A percentile compares a stretch with the other conserved stretches of the same genome.
Evolutionary conservation across 225 moss, liverwort and hornwort genomes (phyloP).

Genomic region (Antitrichia curtipendula): DNA sequence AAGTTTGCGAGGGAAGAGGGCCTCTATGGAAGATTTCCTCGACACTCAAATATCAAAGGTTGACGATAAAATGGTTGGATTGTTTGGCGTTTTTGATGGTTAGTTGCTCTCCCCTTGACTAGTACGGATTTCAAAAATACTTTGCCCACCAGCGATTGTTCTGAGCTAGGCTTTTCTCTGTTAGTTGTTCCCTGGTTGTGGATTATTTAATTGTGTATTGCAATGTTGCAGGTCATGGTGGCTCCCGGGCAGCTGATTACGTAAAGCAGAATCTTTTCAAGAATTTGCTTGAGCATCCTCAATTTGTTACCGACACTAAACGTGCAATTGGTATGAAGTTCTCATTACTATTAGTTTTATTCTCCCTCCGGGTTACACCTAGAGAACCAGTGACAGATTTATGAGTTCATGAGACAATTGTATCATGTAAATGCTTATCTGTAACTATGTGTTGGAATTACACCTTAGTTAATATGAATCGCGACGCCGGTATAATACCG

Average conservation of each 20-base stretch:
- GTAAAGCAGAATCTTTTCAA: constrained; percentile 79
- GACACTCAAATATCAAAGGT: constrained; percentile 60
- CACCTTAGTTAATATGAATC: neutral
- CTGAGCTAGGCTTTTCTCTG: neutral
- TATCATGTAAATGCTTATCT: no score
- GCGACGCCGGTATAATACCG: no score
- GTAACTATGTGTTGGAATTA: neutral
- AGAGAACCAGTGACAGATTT: neutral
- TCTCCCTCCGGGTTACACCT: neutral
- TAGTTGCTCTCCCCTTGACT: neutral
- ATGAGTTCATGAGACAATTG: neutral
- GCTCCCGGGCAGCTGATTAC: constrained; percentile 79
- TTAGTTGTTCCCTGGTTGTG: neutral
- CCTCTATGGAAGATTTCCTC: constrained; percentile 93
- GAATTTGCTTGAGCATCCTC: constrained; percentile 72
- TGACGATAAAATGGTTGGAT: constrained; percentile 49
- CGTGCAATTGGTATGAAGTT: constrained; percentile 63
- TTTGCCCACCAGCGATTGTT: neutral
- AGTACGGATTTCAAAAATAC: neutral
- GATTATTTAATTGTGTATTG: neutral
- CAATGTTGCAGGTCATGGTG: constrained; percentile 65
- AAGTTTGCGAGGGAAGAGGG: constrained; percentile 84
- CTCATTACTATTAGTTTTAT: neutral
- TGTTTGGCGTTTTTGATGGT: constrained; percentile 98
- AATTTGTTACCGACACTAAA: constrained; percentile 60